Evolutionary conservation across 768 basidiomycete genomes (phyloP), one percentile per base, ranked within the genome.

Genomic region (Termitomyces sp.): DNA sequence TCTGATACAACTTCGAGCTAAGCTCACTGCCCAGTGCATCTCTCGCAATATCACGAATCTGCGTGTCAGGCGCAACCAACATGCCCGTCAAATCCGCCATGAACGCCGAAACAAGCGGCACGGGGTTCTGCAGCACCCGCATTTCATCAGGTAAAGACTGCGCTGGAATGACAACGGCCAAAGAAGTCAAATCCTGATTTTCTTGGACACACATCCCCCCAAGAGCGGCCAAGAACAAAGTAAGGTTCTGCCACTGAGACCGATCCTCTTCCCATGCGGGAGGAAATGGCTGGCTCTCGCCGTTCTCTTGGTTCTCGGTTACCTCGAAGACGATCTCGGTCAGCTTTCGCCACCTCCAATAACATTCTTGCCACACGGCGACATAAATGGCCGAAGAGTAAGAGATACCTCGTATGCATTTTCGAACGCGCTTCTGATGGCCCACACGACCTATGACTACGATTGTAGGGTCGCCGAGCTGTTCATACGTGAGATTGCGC

Each of bases 181-280:
- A 72, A 24, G 79, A 75, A n/a, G 72, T 70, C 34, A 79, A 70
- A 42, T 85, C 76, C 33, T 80, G 76, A 44, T 77, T 73, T 16
- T 88, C 83, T 40, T 77, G 73, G 20, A 84, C 72, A 60, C 88
- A 88, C 6, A 82, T 75, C 5, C 88, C 88, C 37, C 86, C 85
- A n/a, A 87, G 79, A 0, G 89, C 82, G 4, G 90, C 84, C 39
- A 95, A 75, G 71, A 89, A 91, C 24, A 93, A 72, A 0, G 89
- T 87, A 13, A 93, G 74, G 67, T 95, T 93, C 65, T 91, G 87
- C 93, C 94, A 97, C 63, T 93, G 89, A 37, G 79, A 82, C 42
- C 86, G 82, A 62, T 84, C 79, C 20, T 92, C 90, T 90, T 74
- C 62, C 59, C 65, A 47, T 50, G 68, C 55, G 56, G 62, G 62